Evolutionary conservation across 23 red algal species (phyloP).

Genomic region (Agarophyton chilense): DNA sequence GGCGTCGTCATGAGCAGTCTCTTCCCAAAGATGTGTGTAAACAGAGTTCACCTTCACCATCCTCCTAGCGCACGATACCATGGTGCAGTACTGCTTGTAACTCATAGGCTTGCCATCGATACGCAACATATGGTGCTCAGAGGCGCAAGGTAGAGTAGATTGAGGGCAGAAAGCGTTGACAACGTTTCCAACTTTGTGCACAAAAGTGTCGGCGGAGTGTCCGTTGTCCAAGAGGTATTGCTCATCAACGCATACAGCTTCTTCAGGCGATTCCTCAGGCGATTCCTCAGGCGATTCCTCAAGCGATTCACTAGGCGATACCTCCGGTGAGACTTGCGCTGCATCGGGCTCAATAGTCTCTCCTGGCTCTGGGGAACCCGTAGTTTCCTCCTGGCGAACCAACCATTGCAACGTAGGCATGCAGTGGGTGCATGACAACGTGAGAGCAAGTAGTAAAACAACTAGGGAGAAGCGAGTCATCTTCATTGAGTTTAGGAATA

Average conservation of each 20-base stretch:
- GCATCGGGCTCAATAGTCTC: not conserved
- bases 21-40: conserved; percentile 26
- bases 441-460: not conserved
- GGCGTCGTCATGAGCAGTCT: conserved; percentile 22
- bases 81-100: not conserved
- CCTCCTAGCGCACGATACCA: not conserved
- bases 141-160: conserved; percentile 19
- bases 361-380: not conserved
- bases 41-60: conserved; percentile 23
- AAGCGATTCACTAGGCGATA: too few relatives aligned
- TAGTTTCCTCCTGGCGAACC: not conserved
- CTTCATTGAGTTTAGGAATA: not conserved
- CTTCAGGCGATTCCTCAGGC: conserved; percentile 4
- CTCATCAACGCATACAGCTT: conserved; percentile 27
- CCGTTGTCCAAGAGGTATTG: not conserved
- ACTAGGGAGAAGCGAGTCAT: not conserved
- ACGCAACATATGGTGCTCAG: conserved; percentile 5
- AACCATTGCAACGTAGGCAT: not conserved
- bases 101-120: conserved; percentile 18
- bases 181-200: conserved; percentile 16
- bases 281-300: not conserved
- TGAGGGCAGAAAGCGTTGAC: conserved; percentile 14
- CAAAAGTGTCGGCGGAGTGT: not conserved
- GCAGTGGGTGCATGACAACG: not conserved
- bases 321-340: not conserved